Conservation (phyloP, 2,329 filamentous ascomycete genomes). For the Rhynchosporium secalis region DNA sequence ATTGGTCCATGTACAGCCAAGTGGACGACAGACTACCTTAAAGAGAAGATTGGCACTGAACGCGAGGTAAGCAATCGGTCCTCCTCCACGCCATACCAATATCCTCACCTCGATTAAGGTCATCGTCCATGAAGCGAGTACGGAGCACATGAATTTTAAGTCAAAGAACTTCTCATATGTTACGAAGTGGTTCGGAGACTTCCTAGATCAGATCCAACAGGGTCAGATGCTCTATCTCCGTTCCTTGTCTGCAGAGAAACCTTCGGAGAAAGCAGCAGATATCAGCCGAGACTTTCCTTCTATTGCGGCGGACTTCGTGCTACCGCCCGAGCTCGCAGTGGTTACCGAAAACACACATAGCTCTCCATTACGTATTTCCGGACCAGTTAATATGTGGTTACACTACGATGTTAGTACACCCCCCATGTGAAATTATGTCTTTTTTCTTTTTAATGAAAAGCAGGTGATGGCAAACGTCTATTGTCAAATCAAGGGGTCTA, state of each 20-base stretch:
- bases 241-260: conserved; percentile 68
- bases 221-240: conserved; percentile 75
- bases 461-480: conserved; percentile 86
- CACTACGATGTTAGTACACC: conserved; percentile 70
- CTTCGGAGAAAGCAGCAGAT: conserved; percentile 68
- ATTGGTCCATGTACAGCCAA: conserved; percentile 65
- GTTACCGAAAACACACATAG: conserved; percentile 69
- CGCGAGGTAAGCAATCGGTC: conserved; percentile 53
- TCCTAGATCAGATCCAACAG: conserved; percentile 59
- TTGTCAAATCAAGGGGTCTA: conserved; percentile 73
- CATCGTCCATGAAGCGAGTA: conserved; percentile 69
- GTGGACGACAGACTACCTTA: conserved; percentile 72
- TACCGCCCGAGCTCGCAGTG: conserved; percentile 62
- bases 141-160: conserved; percentile 74
- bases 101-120: conserved; percentile 49
- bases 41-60: conserved; percentile 58
- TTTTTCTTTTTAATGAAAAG: conserved; percentile 24
- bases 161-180: conserved; percentile 80
- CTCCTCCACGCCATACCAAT: not conserved
- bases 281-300: conserved; percentile 70
- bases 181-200: conserved; percentile 65
- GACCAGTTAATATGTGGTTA: conserved; percentile 82
- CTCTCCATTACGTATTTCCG: conserved; percentile 77
- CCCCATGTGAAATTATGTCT: too few species aligned
- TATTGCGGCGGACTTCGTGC: conserved; percentile 66